Evolutionary conservation across 257 asterid genomes (phyloP).

Genomic region (Voacanga thouarsii): DNA sequence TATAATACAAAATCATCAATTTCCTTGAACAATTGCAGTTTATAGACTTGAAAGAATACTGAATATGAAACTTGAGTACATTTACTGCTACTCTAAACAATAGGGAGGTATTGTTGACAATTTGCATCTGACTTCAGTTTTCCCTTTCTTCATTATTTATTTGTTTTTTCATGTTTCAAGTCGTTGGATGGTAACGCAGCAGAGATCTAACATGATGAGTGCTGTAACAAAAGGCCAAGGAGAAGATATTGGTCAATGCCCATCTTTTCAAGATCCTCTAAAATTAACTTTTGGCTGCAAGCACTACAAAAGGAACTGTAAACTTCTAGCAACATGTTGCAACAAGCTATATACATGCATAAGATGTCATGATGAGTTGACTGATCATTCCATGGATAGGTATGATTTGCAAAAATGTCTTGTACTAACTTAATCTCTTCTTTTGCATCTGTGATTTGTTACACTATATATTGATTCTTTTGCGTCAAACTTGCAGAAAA

Average conservation of each 20-base stretch:
- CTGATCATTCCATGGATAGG: conserved; percentile 82
- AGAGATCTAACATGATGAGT: conserved; percentile 36
- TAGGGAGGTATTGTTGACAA: conserved; percentile 15
- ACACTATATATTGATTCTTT: conserved; percentile 21
- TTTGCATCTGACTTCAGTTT: conserved; percentile 19
- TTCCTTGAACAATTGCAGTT: not conserved
- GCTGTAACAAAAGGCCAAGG: conserved; percentile 34
- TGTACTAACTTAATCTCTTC: conserved; percentile 15
- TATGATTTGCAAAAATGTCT: conserved; percentile 26
- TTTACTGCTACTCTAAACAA: not conserved
- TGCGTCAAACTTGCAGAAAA: conserved; percentile 53
- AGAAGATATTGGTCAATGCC: conserved; percentile 56
- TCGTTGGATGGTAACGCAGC: conserved; percentile 63
- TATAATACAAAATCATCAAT: no score
- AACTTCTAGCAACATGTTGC: conserved; percentile 77
- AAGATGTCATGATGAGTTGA: conserved; percentile 79
- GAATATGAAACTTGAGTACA: not conserved
- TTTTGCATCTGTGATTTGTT: conserved; percentile 5
- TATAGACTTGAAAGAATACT: not conserved
- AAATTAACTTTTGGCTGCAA: conserved; percentile 58
- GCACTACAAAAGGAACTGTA: conserved; percentile 82
- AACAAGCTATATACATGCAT: conserved; percentile 73
- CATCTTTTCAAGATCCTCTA: conserved; percentile 56
- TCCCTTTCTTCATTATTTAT: no score
- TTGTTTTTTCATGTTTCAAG: conserved; percentile 31